phyloP scores from a whole-genome alignment of 805 yeast genomes.

The Zygoascus flipseniorum region DNA sequence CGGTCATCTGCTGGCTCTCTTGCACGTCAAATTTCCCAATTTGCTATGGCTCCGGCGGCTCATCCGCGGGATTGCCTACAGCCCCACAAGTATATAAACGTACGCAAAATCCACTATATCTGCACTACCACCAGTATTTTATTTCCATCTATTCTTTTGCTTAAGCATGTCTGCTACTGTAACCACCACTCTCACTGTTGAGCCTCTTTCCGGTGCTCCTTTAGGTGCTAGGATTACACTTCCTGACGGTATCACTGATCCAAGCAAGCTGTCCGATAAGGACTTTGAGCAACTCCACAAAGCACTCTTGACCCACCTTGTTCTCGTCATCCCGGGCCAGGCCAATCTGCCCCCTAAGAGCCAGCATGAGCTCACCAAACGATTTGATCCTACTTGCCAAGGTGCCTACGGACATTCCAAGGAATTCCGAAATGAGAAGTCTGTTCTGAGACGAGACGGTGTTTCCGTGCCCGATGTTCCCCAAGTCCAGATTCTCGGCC shows the following conservation, averaged over 20 bases:
- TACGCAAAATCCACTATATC: neutral
- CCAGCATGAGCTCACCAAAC: conserved; percentile 66
- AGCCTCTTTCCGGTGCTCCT: conserved; percentile 42
- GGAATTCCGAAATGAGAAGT: conserved; percentile 54
- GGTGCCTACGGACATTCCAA: conserved; percentile 82
- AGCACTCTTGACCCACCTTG: conserved; percentile 62
- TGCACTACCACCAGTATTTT: neutral
- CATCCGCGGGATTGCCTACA: neutral
- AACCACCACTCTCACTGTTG: conserved; percentile 21
- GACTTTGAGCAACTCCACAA: conserved; percentile 56
- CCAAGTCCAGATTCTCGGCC: conserved; percentile 85
- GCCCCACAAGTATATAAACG: neutral
- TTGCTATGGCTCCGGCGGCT: neutral
- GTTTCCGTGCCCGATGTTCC: conserved; percentile 73
- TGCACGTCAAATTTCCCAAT: too few relatives aligned
- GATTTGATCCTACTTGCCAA: conserved; percentile 66
- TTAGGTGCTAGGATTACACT: conserved; percentile 63
- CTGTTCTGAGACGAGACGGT: conserved; percentile 76
- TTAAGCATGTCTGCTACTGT: neutral
- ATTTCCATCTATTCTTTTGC: too few relatives aligned
- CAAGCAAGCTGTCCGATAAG: conserved; percentile 52
- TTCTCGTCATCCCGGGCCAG: conserved; percentile 67
- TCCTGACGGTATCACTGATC: conserved; percentile 68
- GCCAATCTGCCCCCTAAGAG: conserved; percentile 60
- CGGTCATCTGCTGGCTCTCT: too few relatives aligned